Evolutionary conservation across 768 basidiomycete species (phyloP).

Genomic region (Amanita pallidorosea): DNA sequence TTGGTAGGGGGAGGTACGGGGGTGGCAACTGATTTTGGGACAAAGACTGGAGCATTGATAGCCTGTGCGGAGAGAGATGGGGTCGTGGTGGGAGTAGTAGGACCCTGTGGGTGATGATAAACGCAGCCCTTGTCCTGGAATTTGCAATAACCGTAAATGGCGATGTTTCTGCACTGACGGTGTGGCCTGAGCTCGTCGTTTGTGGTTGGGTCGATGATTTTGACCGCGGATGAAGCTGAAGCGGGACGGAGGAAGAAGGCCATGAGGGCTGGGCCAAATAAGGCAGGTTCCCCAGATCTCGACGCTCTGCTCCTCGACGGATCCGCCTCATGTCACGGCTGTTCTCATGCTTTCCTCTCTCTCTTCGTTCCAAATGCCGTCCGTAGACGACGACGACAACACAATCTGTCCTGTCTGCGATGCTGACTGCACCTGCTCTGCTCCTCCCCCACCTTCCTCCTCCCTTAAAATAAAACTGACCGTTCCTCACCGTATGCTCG

Average conservation of each 20-base stretch:
- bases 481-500: constrained; percentile 45
- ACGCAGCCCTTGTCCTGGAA: constrained; percentile 80
- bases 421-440: constrained; percentile 75
- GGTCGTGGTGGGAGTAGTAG: constrained; percentile 20
- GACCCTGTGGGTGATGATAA: constrained; percentile 68
- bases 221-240: constrained; percentile 53
- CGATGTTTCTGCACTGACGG: constrained; percentile 82
- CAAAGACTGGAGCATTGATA: constrained; percentile 77
- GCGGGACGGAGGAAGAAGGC: constrained; percentile 61
- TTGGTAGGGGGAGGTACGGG: constrained; percentile 18
- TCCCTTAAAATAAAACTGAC: constrained; percentile 69
- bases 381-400: constrained; percentile 60
- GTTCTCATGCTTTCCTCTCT: background rate
- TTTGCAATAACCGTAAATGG: constrained; percentile 85
- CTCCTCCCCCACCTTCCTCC: constrained; percentile 15
- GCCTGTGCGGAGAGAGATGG: constrained; percentile 45
- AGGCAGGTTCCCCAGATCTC: background rate
- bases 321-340: background rate
- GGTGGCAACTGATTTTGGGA: constrained; percentile 45
- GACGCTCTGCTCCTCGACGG: background rate
- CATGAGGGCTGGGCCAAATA: constrained; percentile 24
- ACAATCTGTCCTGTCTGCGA: constrained; percentile 89
- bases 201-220: constrained; percentile 35
- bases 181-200: constrained; percentile 37
- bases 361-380: background rate